Percentiles rank a stretch among this genome's conserved stretches.
These are phyloP conservation scores for Alternaria sp. DNA, from an alignment of 2,329 filamentous ascomycete species.

Conservation along the genomic window DNA sequence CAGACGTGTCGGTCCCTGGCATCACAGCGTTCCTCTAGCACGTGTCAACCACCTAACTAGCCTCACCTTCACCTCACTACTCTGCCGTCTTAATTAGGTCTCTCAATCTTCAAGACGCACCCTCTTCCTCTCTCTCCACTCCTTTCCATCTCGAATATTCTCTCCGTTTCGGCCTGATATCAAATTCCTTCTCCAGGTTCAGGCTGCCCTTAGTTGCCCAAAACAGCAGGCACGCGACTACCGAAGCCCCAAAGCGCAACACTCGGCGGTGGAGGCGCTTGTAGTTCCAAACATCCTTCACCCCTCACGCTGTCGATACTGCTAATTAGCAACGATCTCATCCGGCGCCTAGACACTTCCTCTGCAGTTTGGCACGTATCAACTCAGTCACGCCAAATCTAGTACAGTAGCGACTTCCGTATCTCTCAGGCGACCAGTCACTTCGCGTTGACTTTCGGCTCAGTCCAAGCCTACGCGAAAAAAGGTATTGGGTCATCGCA, in stretches of 20 bases:
- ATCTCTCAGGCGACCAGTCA: no score
- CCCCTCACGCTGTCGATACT: background rate
- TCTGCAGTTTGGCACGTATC: background rate
- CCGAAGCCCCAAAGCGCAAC: no score
- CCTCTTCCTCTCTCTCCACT: background rate
- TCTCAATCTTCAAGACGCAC: background rate
- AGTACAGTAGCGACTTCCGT: no score
- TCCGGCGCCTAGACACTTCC: background rate
- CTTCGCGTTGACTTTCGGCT: no score
- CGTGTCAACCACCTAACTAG: background rate
- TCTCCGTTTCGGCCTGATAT: background rate
- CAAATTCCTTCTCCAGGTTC: background rate
- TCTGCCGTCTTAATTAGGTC: background rate
- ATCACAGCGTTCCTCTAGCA: background rate
- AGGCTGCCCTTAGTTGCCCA: background rate
- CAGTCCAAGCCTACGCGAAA: no score
- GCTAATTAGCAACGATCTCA: background rate
- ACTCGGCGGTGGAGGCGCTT: background rate
- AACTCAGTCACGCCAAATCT: no score
- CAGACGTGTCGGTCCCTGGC: background rate
- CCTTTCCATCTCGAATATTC: background rate
- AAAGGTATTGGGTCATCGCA: no score
- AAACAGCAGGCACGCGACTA: background rate
- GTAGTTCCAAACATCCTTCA: accelerated
- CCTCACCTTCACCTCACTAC: background rate